Conservation (phyloP, 2,329 filamentous ascomycete species). For the Xylariaceae sp. region DNA sequence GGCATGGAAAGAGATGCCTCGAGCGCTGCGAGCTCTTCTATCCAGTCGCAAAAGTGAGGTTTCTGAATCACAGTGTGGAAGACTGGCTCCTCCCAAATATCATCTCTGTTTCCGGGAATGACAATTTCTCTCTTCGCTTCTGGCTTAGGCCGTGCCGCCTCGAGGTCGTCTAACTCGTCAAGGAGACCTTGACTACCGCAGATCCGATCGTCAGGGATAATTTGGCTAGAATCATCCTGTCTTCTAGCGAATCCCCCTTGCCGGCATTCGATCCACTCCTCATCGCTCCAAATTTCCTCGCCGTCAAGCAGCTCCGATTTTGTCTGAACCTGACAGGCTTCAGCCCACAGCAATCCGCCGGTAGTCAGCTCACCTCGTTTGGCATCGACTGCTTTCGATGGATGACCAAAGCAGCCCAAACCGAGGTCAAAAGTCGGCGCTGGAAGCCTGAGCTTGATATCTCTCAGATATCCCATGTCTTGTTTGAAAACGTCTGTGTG, state of each 20-base stretch:
- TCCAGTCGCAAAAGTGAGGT: constrained; percentile 17
- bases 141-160: constrained; percentile 11
- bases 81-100: constrained; percentile 3
- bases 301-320: constrained; percentile 12
- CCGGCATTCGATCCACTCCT: constrained; percentile 6
- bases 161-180: constrained; percentile 14
- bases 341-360: neutral
- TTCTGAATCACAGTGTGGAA: neutral
- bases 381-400: constrained; percentile 11
- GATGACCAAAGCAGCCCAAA: constrained; percentile 17
- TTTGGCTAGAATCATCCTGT: neutral
- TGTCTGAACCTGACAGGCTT: constrained; percentile 6
- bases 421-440: constrained; percentile 18
- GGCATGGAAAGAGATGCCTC: constrained; percentile 16
- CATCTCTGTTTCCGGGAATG: constrained; percentile 6
- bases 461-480: neutral
- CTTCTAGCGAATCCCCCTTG: neutral
- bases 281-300: constrained; percentile 1
- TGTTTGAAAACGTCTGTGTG: neutral
- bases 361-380: neutral
- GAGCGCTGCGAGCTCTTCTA: constrained; percentile 20
- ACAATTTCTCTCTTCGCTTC: neutral
- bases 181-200: constrained; percentile 11
- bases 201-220: neutral
- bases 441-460: neutral